Evolutionary conservation across 192 early-diverging fungal species (phyloP), one percentile per base, ranked within the genome.

Genomic region (Coemansia sp.): DNA sequence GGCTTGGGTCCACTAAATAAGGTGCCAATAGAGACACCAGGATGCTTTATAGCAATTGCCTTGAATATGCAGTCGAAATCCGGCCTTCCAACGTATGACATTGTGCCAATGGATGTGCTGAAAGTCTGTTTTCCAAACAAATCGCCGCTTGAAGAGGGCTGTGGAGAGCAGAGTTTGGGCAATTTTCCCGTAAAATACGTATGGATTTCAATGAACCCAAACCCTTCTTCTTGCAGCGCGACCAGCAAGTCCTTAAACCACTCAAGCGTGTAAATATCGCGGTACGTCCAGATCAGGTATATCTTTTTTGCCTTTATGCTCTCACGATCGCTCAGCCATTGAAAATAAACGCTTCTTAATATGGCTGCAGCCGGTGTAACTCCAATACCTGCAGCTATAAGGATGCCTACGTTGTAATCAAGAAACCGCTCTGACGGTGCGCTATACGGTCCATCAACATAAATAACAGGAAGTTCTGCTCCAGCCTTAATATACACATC

Each of bases 1-100:
- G 83, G 82, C 54, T 88, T 90, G 9, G 89, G 91, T 1, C 92
- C 91, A 50, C 91, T 91, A 59, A 89, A 90, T 50, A 94, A 91
- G 7, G 91, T 86, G 7, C 91, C 92, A n/a, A 93, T 75, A 44
- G 88, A 82, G 6, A 81, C 82, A 6, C 66, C 78, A 0, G 84
- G 83, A 51, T 91, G 85, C 5, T 44, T 64, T 2, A 45, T 52
- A 2, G 81, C 69, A n/a, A 91, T 53, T 7, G 61, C 67, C 36
- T 80, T 68, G 64, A 92, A 89, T 40, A 93, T 81, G 37, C 58
- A 50, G 63, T 86, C 82, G 69, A 83, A 93, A 61, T 87, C 85
- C 0, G 92, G 92, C 3, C 91, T 67, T 18, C 92, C 92, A 45
- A 84, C 84, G 56, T 89, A 83, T 6, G 90, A 88, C 2, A 61